Evolutionary conservation across 257 asterid species (phyloP), one percentile per base, ranked within the genome.

Genomic region (Solanum tarijense): DNA sequence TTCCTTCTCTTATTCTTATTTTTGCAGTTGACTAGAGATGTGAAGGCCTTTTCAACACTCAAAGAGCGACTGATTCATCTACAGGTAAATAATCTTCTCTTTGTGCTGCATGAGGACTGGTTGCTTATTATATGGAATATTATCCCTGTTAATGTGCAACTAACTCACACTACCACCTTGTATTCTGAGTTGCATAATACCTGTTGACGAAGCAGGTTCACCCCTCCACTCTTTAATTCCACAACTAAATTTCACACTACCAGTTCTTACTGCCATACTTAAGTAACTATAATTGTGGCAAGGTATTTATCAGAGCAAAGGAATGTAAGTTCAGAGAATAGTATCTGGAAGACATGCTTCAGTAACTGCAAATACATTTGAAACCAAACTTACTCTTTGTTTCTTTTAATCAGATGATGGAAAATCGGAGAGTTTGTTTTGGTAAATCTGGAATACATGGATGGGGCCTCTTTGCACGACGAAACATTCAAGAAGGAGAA

Each of bases 371-470:
- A 31, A 48, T 46, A 52, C 69, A 31, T 31, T 82, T 48, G 86
- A 82, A 82, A 82, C 86, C 43, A 48, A 48, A 31, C 72, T 18
- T 29, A 12, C 25, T 25, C 6, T 13, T 11, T 58, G 5, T 52
- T 55, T 79, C 43, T 48, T 39, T 82, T 29, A 46, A 72, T 31
- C 95, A 97, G 99, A 92, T 48, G 90, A 93, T 93, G 60, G 99
- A 97, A 93, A 94, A 91, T 7, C 89, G 72, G 79, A 92, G 94
- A 81, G 94, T 96, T 89, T 97, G 99, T 90, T 97, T 97, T 82
- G 99, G 99, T 87, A 97, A 94, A 94, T 97, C 99, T 82, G 93
- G 98, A 90, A 94, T 97, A 85, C 99, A 97, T 90, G 99, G 99
- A 83, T 97, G 99, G 99, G 99, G 99, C 87, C 99, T 97, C 89